Base-by-base conservation (phyloP, 116 monocot species). In the Cymodocea nodosa region DNA sequence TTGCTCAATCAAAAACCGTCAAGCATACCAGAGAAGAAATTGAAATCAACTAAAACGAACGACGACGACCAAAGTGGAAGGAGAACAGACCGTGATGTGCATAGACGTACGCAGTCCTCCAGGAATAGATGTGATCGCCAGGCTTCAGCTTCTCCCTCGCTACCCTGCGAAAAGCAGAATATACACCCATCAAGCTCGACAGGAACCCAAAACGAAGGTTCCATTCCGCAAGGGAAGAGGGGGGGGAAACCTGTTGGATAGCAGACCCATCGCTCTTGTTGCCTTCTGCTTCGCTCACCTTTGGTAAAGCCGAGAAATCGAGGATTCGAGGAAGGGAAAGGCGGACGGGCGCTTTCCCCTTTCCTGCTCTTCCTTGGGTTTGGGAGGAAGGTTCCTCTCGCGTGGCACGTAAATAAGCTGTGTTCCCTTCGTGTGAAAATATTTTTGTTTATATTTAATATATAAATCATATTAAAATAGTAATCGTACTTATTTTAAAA, bases 51-150 rank as follows among this genome's bases (percentile, higher is more conserved):
- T 30, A 30, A 6, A 44, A 44, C 44, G 5, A 44, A 44, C 44
- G 11, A 44, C 44, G 11, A 44, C 2, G 11, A 11, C 6, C 0
- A 44, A 44, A 44, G 11, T 44, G 44, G 44, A 36, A 51, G 68
- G 55, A 64, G 34, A 60, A 51, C 39, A 36, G 18, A 89, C 85
- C 89, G 23, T 89, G 89, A 74, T 89, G 89, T 6, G 89, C 89
- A 52, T 89, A 89, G 39, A 80, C 71, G 59, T 82, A 85, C 34
- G 82, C 84, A 35, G 66, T 67, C 64, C 89, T 75, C 89, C 89
- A 89, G 1, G 85, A 89, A 50, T 89, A 89, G 63, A 89, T 80
- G 69, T 89, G 89, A 75, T 89, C 85, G n/a, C 89, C 89, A 3
- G 85, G 73, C 66, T 78, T 82, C 80, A 89, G 59, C 73, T 80